A percentile compares a stretch with the other conserved stretches of the same genome.
Conservation (phyloP, 2,329 filamentous ascomycete genomes). For the Corinectria fuckeliana region DNA sequence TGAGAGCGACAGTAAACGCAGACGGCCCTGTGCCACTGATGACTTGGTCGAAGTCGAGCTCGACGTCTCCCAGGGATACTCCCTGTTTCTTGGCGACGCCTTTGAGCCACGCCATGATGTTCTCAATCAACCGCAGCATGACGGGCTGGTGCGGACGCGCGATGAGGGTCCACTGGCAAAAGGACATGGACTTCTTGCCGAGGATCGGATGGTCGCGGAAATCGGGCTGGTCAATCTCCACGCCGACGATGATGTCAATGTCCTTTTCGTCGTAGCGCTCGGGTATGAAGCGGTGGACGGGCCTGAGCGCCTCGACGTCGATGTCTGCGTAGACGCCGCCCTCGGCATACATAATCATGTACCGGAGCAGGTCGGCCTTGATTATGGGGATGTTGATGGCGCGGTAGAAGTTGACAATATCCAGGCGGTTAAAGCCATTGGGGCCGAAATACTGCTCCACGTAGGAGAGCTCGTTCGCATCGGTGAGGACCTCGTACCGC, state of each 20-base stretch:
- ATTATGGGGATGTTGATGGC: conserved; percentile 67
- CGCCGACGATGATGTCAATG: conserved; percentile 73
- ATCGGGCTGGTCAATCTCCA: conserved; percentile 74
- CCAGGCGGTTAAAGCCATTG: conserved; percentile 68
- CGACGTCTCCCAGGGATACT: conserved; percentile 64
- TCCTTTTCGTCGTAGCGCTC: conserved; percentile 67
- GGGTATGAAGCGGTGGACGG: conserved; percentile 46
- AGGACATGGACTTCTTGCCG: conserved; percentile 71
- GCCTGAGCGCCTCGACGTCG: conserved; percentile 46
- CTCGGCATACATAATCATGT: conserved; percentile 74
- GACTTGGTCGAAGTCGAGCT: conserved; percentile 74
- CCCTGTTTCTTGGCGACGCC: conserved; percentile 64
- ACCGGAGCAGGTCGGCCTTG: conserved; percentile 72
- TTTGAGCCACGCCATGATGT: conserved; percentile 71
- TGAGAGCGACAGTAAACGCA: conserved; percentile 70
- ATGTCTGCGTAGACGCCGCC: conserved; percentile 74
- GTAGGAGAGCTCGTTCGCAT: conserved; percentile 70
- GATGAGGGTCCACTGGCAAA: conserved; percentile 80
- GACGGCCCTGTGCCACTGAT: conserved; percentile 76
- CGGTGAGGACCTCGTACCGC: conserved; percentile 73
- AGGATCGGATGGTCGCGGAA: conserved; percentile 69
- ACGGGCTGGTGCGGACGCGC: conserved; percentile 70
- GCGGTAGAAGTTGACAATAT: conserved; percentile 68
- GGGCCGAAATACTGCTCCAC: conserved; percentile 72
- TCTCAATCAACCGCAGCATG: conserved; percentile 72